phyloP scores from a whole-genome alignment of 1,139 yeast species.

The Geotrichum cucujoidarum region DNA sequence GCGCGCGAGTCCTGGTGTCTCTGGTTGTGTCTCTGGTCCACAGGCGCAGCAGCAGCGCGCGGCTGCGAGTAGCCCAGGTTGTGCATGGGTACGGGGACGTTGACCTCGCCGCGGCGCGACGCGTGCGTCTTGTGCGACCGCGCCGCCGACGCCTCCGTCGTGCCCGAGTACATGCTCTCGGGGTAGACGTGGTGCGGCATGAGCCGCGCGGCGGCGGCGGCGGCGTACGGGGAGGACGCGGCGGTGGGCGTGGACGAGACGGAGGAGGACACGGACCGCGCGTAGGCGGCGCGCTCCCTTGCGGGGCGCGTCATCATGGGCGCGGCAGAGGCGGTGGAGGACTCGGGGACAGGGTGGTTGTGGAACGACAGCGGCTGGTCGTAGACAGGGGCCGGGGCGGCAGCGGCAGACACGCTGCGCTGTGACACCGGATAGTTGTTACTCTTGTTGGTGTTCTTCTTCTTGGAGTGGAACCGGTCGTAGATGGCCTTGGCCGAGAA shows the following conservation, averaged over 20 bases:
- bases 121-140: conserved; percentile 1
- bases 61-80: conserved; percentile 4
- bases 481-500: conserved; percentile 12
- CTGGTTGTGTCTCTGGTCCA: background rate
- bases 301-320: background rate
- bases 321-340: conserved; percentile 1
- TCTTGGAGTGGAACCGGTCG: conserved; percentile 6
- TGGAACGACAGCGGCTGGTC: background rate
- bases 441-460: background rate
- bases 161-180: conserved; percentile 2
- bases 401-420: background rate
- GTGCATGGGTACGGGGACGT: conserved; percentile 9
- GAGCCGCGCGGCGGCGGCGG: conserved; percentile 2
- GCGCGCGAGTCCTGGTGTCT: background rate
- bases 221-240: conserved; percentile 1
- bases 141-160: background rate
- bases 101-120: conserved; percentile 9
- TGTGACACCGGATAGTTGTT: too few species aligned
- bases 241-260: too few species aligned
- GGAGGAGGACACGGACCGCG: conserved; percentile 2
- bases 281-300: too few species aligned
- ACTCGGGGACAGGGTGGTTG: conserved; percentile 2
- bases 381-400: background rate
- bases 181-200: conserved; percentile 8
- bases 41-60: background rate